These are phyloP conservation scores for Pichia sp. DNA, from an alignment of 1,139 yeast genomes.

Conservation along the genomic window DNA sequence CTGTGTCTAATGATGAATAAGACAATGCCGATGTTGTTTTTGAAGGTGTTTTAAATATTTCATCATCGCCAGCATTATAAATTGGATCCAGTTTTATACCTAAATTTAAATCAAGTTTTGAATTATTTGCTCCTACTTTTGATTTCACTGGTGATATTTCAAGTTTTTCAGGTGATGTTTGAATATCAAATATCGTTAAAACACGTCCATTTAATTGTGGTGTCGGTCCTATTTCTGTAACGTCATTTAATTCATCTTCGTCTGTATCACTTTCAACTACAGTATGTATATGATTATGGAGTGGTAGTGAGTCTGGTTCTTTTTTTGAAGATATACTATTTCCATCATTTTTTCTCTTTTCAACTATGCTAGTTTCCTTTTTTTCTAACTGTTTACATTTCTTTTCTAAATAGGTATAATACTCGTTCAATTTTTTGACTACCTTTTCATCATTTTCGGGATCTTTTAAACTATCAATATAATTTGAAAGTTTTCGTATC, in stretches of 20 bases:
- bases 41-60: slow-evolving; percentile 30
- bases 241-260: neutral
- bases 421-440: slow-evolving; percentile 1
- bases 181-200: slow-evolving; percentile 55
- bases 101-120: neutral
- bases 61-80: slow-evolving; percentile 6
- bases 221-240: slow-evolving; percentile 59
- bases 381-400: neutral
- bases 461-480: neutral
- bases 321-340: neutral
- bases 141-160: slow-evolving; percentile 26
- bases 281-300: neutral
- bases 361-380: neutral
- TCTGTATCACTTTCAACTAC: neutral
- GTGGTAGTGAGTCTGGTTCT: neutral
- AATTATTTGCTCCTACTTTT: neutral
- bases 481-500: slow-evolving; percentile 6
- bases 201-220: slow-evolving; percentile 71
- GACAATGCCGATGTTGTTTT: slow-evolving; percentile 10
- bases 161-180: slow-evolving; percentile 22
- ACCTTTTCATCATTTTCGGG: neutral
- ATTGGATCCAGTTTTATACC: neutral
- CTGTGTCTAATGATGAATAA: neutral
- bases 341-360: neutral
- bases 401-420: neutral